A percentile compares a stretch with the other conserved stretches of the same genome.
Evolutionary conservation across 768 basidiomycete species (phyloP).

Genomic region (Hydnum rufescens): DNA sequence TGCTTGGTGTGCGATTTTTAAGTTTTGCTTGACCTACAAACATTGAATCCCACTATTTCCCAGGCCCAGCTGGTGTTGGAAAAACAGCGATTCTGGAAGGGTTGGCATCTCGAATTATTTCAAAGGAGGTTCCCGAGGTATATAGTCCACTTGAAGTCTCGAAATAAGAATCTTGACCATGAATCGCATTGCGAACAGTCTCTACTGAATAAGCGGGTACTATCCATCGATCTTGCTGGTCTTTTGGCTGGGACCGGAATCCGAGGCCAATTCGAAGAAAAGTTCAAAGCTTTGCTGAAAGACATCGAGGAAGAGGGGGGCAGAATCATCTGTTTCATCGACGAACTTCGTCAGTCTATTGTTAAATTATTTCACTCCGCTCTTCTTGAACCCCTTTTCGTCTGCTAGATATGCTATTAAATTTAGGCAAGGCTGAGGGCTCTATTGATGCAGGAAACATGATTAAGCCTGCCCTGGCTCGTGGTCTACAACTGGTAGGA

Average conservation of each 20-base stretch:
- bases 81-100: constrained; percentile 90
- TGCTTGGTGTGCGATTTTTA: constrained; percentile 29
- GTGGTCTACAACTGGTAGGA: constrained; percentile 74
- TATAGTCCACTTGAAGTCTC: constrained; percentile 8
- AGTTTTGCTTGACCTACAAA: not conserved
- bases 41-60: constrained; percentile 20
- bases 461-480: constrained; percentile 80
- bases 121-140: constrained; percentile 83
- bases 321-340: constrained; percentile 73
- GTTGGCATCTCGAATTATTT: constrained; percentile 66
- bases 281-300: constrained; percentile 73
- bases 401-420: constrained; percentile 48
- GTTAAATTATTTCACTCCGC: too few relatives aligned
- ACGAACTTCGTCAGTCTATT: constrained; percentile 63
- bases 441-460: constrained; percentile 84
- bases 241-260: constrained; percentile 83
- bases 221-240: constrained; percentile 65
- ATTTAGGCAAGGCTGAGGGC: constrained; percentile 79
- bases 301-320: constrained; percentile 66
- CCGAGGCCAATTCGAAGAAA: constrained; percentile 83
- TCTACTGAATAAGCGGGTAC: constrained; percentile 68
- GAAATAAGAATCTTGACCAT: not conserved
- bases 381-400: too few relatives aligned
- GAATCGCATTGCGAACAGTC: constrained; percentile 28
- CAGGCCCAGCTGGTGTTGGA: constrained; percentile 77